Percentiles rank a stretch among this genome's conserved stretches.
phyloP scores from a whole-genome alignment of 75 land plant species.

The Chamaecyparis obtusa region DNA sequence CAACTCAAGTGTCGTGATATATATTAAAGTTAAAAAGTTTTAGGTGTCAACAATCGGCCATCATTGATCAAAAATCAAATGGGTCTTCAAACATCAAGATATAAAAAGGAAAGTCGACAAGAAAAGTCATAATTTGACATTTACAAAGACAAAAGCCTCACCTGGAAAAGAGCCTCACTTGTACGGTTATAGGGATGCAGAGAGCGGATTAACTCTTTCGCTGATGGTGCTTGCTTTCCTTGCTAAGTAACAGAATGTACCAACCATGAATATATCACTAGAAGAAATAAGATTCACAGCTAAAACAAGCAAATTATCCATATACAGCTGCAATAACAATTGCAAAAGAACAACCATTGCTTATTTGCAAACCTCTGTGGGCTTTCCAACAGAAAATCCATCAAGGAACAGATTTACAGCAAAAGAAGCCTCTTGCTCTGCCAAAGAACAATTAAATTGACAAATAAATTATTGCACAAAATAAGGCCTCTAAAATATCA shows the following conservation, averaged over 20 bases:
- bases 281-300: background rate
- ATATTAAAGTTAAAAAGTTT: no score
- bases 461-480: background rate
- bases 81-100: no score
- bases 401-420: no score
- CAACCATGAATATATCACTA: background rate
- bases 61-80: no score
- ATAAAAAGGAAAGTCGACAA: background rate
- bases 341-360: background rate
- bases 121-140: background rate
- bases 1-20: no score
- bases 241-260: constrained; percentile 32
- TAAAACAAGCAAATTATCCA: background rate
- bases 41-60: no score
- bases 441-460: background rate
- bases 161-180: no score
- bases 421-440: no score
- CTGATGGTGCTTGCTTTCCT: no score
- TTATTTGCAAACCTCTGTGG: constrained; percentile 32
- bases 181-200: no score
- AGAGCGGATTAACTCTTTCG: no score
- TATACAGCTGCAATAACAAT: background rate
- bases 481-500: background rate
- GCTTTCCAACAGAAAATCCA: no score
- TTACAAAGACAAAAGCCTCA: constrained; percentile 17